Evolutionary conservation across 345 rosid species (phyloP).

Genomic region (Syzygium aromaticum): DNA sequence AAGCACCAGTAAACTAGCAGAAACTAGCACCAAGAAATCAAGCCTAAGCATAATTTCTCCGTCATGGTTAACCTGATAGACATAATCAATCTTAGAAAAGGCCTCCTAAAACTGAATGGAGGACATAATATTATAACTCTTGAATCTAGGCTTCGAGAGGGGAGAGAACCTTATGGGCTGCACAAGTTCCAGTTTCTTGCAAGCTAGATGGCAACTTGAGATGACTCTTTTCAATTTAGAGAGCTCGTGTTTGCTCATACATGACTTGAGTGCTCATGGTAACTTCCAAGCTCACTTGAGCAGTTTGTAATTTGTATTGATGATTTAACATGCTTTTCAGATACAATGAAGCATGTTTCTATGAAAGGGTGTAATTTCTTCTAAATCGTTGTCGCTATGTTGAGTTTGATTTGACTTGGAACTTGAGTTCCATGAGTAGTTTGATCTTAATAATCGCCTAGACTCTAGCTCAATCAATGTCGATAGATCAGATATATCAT

Average conservation of each 20-base stretch:
- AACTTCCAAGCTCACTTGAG: neutral
- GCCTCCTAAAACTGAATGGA: too few relatives aligned
- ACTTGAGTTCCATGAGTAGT: neutral
- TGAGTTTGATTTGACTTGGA: neutral
- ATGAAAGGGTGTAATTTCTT: neutral
- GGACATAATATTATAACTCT: too few relatives aligned
- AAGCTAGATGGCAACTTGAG: too few relatives aligned
- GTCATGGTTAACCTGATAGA: too few relatives aligned
- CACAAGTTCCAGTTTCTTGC: too few relatives aligned
- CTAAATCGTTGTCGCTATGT: neutral
- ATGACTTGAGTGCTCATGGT: neutral
- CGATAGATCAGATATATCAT: neutral
- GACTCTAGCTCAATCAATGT: neutral
- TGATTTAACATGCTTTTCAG: neutral
- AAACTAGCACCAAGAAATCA: too few relatives aligned
- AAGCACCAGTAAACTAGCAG: too few relatives aligned
- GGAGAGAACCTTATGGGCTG: too few relatives aligned
- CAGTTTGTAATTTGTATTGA: neutral
- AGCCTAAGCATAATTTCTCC: too few relatives aligned
- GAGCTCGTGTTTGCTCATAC: neutral
- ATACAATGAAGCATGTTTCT: neutral
- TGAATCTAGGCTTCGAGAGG: too few relatives aligned
- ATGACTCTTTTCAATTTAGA: too few relatives aligned
- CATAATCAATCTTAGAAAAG: too few relatives aligned
- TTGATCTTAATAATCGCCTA: neutral